Evolutionary conservation across 805 yeast species (phyloP).

Genomic region (Candida gorgasii): DNA sequence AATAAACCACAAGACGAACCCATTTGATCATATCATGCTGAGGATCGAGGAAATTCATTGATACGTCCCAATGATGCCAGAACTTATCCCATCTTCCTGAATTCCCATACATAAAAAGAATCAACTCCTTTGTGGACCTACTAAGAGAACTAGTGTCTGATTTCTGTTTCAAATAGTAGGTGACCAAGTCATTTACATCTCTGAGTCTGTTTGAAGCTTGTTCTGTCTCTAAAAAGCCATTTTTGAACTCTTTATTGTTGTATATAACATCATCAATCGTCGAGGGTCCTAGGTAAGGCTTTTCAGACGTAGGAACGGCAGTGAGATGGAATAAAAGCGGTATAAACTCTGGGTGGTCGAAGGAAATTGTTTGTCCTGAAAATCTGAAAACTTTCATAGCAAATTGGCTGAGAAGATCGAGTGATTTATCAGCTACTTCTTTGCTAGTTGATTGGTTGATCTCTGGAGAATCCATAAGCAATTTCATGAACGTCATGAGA

Average conservation of each 20-base stretch:
- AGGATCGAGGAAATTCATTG: slow-evolving; percentile 14
- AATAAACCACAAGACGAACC: slow-evolving; percentile 36
- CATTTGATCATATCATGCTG: slow-evolving; percentile 19
- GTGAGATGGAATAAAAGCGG: slow-evolving; percentile 39
- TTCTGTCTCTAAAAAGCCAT: slow-evolving; percentile 6
- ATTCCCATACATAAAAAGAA: slow-evolving; percentile 39
- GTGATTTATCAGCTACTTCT: slow-evolving; percentile 19
- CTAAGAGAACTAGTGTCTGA: slow-evolving; percentile 14
- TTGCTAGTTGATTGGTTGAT: neutral
- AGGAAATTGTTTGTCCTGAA: slow-evolving; percentile 23
- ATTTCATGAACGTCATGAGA: slow-evolving; percentile 29
- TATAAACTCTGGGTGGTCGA: slow-evolving; percentile 29
- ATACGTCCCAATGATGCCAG: slow-evolving; percentile 40
- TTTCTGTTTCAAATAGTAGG: slow-evolving; percentile 15
- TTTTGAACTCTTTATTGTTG: slow-evolving; percentile 11
- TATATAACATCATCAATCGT: slow-evolving; percentile 27
- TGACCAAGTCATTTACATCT: slow-evolving; percentile 29
- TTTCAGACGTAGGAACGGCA: slow-evolving; percentile 12
- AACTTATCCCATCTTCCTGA: slow-evolving; percentile 38
- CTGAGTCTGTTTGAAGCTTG: slow-evolving; percentile 32
- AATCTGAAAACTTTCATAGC: slow-evolving; percentile 28
- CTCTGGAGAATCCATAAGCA: slow-evolving; percentile 35
- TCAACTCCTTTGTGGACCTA: slow-evolving; percentile 32
- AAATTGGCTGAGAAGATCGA: slow-evolving; percentile 29
- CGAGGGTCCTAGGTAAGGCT: slow-evolving; percentile 22